Evolutionary conservation across 768 basidiomycete species (phyloP), one percentile per base, ranked within the genome.

Genomic region (Suillus subalutaceus): DNA sequence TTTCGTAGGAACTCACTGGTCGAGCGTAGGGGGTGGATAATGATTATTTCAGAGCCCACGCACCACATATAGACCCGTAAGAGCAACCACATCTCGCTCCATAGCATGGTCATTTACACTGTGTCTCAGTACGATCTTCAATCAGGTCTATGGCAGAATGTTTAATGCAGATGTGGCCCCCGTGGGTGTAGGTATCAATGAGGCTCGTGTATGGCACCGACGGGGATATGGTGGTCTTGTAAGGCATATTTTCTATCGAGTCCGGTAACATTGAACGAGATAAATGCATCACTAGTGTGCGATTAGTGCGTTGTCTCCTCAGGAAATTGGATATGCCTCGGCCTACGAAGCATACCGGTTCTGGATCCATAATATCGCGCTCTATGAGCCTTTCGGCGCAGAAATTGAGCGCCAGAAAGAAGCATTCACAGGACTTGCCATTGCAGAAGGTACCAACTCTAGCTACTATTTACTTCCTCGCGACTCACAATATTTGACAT

Each of bases 301-400:
- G 86, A 65, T 74, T 88, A 20, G 76, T 74, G 62, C 74, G 77
- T 79, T 91, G 77, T 74, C 80, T 7, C 88, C 90, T 1, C 71
- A 77, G 20, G 89, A 92, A 65, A 83, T 93, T 20, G 92, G 92
- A 1, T 85, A 89, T 69, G 92, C 91, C 5, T 91, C 91, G 12
- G 91, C 89, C 3, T 92, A 91, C 72, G 90, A 92, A 74, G 90
- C 90, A 0, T 88, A 89, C 74, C 83, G 90, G 18, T 83, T 84
- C 35, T 89, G 88, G 86, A 85, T 86, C 61, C 82, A 86, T 69
- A 85, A 88, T 69, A 83, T 75, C 48, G 79, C 77, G 7, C 80
- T 89, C 53, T 86, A 88, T 65, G 84, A 86, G 59, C 85, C 86
- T 18, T 70, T 90, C 6, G 82, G 82, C 63, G 85, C 82, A 10